Evolutionary conservation across 2,329 filamentous ascomycete species (phyloP).

Genomic region (Neopestalotiopsis clavispora): DNA sequence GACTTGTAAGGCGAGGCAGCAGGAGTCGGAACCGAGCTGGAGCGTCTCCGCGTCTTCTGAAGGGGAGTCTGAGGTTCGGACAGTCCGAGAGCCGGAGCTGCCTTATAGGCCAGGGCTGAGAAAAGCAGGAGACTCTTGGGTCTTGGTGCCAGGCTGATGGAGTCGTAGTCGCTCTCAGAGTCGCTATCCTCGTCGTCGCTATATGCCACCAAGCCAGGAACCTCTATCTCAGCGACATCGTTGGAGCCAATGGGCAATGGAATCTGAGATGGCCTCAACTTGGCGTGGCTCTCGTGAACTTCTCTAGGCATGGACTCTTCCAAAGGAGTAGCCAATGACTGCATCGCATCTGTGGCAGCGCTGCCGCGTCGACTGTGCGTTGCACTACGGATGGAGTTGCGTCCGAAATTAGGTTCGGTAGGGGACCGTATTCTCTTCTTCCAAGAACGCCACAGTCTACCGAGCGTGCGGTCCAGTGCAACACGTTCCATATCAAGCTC

Average conservation of each 20-base stretch:
- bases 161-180: slow-evolving; percentile 41
- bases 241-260: slow-evolving; percentile 71
- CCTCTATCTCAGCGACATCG: slow-evolving; percentile 81
- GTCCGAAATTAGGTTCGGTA: slow-evolving; percentile 48
- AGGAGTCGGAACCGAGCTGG: slow-evolving; percentile 54
- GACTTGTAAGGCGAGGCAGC: slow-evolving; percentile 31
- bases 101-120: slow-evolving; percentile 18
- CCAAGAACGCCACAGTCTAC: slow-evolving; percentile 93
- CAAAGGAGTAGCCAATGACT: slow-evolving; percentile 37
- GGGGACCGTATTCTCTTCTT: slow-evolving; percentile 79
- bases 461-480: slow-evolving; percentile 85
- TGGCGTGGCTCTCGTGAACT: slow-evolving; percentile 18
- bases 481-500: slow-evolving; percentile 93
- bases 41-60: slow-evolving; percentile 45
- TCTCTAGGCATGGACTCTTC: slow-evolving; percentile 9
- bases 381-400: slow-evolving; percentile 56
- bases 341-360: slow-evolving; percentile 42
- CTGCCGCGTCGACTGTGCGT: slow-evolving; percentile 45
- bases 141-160: slow-evolving; percentile 1
- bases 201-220: slow-evolving; percentile 69
- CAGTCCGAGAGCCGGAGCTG: slow-evolving; percentile 39
- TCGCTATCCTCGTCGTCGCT: slow-evolving; percentile 66
- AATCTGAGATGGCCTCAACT: slow-evolving; percentile 59
- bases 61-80: slow-evolving; percentile 37
- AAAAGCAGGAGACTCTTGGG: slow-evolving; percentile 34